Percentiles rank a stretch among this genome's conserved stretches.
Evolutionary conservation across 1,284 basidiomycete species (phyloP).

Genomic region (Naganishia sp.): DNA sequence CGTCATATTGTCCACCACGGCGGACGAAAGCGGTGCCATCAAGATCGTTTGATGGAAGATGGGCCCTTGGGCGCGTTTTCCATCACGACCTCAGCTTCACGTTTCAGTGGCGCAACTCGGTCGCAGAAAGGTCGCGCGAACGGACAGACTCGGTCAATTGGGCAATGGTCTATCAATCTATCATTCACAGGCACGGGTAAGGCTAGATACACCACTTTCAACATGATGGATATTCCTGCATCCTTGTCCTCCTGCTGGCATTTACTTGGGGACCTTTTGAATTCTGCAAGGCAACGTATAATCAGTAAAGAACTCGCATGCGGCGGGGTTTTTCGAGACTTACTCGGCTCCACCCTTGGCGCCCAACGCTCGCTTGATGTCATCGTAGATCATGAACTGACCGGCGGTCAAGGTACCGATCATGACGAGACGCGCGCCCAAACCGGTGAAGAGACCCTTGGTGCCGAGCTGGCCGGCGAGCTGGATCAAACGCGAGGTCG

Average conservation of each 20-base stretch:
- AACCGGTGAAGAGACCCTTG: slow-evolving; percentile 58
- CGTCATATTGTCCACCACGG: too few relatives aligned
- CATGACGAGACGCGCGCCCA: slow-evolving; percentile 55
- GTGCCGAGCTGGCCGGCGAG: slow-evolving; percentile 58
- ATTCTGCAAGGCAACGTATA: slow-evolving; percentile 56
- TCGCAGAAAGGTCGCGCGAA: not conserved
- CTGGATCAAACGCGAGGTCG: slow-evolving; percentile 56
- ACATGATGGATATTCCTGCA: slow-evolving; percentile 17
- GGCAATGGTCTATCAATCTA: slow-evolving; percentile 26
- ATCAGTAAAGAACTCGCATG: not conserved
- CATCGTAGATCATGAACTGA: slow-evolving; percentile 51
- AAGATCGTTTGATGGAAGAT: not conserved
- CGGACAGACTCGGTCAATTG: not conserved
- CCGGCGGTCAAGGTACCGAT: slow-evolving; percentile 61
- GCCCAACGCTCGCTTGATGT: slow-evolving; percentile 26
- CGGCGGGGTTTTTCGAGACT: not conserved
- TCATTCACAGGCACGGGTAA: not conserved
- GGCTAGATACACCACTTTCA: slow-evolving; percentile 3
- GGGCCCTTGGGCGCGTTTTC: too few relatives aligned
- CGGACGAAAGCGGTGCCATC: too few relatives aligned
- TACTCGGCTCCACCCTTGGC: slow-evolving; percentile 30
- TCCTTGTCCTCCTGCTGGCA: slow-evolving; percentile 16
- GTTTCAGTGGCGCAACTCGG: not conserved
- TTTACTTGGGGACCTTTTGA: slow-evolving; percentile 48
- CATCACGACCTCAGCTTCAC: not conserved